Evolutionary conservation across 2,329 filamentous ascomycete species (phyloP), one percentile per base, ranked within the genome.

Genomic region (Ambrosiella beaveri): DNA sequence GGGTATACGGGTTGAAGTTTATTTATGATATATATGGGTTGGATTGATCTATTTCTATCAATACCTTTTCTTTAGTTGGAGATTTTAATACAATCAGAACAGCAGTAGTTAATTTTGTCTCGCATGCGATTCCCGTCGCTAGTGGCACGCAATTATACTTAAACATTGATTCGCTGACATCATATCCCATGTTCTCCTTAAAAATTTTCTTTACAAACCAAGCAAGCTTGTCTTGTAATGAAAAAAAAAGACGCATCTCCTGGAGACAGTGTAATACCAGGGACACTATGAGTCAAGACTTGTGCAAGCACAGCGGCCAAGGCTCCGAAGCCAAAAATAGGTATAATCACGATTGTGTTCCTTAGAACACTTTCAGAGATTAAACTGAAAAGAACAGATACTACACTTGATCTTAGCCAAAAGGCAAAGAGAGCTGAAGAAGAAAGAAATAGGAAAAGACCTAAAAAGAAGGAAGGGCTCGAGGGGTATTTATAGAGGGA

Each of bases 321-420:
- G 40, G 55, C 56, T 53, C 60, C 5, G 7, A 39, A 52, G 54
- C 44, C 60, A 61, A 61, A 84, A 86, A 90, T 88, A 78, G 76
- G 84, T 81, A 81, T 87, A 90, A 90, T 87, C 84, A 81, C 75
- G 76, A 78, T 79, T 80, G 76, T 75, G 75, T 75, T 76, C 81
- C 77, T 74, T 86, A 79, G 81, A 76, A 75, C 76, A 77, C 79
- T 88, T 87, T 85, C 85, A 90, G 85, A 85, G 83, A 88, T 89
- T 89, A 90, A 89, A 88, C 86, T 90, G 83, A 88, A 86, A 89
- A 90, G 86, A 90, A 90, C 85, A 88, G 85, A 87, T 88, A 88
- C 85, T 88, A 88, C 85, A 88, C 84, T 88, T 88, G 85, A 88
- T 88, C 85, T 88, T 86, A 86, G 81, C 81, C 77, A 80, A 77